Percentiles rank a stretch among this genome's conserved stretches.
These are phyloP conservation scores for Osmanthus fragrans DNA, from an alignment of 257 asterid species.

Conservation along the genomic window DNA sequence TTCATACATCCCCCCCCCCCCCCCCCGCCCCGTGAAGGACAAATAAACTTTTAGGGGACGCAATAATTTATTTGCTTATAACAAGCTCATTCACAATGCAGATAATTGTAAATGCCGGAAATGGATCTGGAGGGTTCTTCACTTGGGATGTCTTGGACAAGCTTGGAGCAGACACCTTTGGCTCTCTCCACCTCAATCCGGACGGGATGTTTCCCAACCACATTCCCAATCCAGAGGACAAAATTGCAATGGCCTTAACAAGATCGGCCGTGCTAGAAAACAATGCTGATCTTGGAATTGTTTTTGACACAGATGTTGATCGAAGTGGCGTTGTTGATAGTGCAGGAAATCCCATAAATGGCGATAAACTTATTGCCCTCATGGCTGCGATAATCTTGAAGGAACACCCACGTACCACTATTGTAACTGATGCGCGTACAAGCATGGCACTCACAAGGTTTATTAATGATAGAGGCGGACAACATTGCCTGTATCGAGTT, in stretches of 20 bases:
- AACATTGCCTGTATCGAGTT: slow-evolving; percentile 82
- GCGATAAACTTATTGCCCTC: slow-evolving; percentile 75
- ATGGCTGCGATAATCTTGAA: slow-evolving; percentile 76
- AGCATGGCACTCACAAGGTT: slow-evolving; percentile 68
- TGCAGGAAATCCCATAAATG: slow-evolving; percentile 77
- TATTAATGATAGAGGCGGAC: slow-evolving; percentile 60
- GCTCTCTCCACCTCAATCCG: slow-evolving; percentile 84
- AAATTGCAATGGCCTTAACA: slow-evolving; percentile 78
- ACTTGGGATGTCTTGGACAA: slow-evolving; percentile 87
- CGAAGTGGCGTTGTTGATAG: slow-evolving; percentile 86
- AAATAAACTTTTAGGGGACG: neutral
- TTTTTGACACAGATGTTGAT: slow-evolving; percentile 89
- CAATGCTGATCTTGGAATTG: slow-evolving; percentile 81
- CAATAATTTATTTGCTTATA: neutral
- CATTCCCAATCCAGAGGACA: slow-evolving; percentile 94
- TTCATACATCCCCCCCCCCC: neutral
- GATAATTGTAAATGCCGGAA: slow-evolving; percentile 94
- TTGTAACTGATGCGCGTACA: slow-evolving; percentile 90
- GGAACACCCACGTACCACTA: slow-evolving; percentile 73
- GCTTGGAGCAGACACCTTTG: slow-evolving; percentile 95
- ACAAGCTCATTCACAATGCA: slow-evolving; percentile 36
- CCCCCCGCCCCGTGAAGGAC: neutral
- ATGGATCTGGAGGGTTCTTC: slow-evolving; percentile 97
- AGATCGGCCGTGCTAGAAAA: slow-evolving; percentile 69
- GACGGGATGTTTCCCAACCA: slow-evolving; percentile 98